These are phyloP conservation scores for Candida labiduridarum DNA, from an alignment of 1,139 yeast species.

Conservation along the genomic window DNA sequence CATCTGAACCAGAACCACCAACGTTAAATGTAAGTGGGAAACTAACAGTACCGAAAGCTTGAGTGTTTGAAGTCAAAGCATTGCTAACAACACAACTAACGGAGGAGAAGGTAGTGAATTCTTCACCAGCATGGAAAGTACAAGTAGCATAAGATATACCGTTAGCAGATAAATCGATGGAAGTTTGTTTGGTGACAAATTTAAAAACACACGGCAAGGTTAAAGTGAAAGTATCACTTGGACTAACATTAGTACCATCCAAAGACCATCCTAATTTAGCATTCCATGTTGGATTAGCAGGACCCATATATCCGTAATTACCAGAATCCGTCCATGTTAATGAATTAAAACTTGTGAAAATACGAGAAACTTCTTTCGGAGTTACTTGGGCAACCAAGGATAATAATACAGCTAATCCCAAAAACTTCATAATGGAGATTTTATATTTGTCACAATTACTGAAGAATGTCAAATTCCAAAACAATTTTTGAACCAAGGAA, in stretches of 20 bases:
- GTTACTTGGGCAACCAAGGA: slow-evolving; percentile 4
- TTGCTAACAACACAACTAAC: slow-evolving; percentile 27
- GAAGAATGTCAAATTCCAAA: background rate
- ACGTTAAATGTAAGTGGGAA: slow-evolving; percentile 28
- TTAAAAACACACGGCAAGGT: slow-evolving; percentile 28
- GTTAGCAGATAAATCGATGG: slow-evolving; percentile 21
- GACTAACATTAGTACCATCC: slow-evolving; percentile 17
- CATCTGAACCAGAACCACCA: slow-evolving; percentile 21
- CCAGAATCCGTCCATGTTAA: slow-evolving; percentile 9
- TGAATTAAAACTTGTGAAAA: slow-evolving; percentile 10
- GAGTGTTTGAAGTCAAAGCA: slow-evolving; percentile 8
- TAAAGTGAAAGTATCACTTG: slow-evolving; percentile 31
- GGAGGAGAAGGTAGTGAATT: slow-evolving; percentile 23
- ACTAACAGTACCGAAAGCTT: slow-evolving; percentile 20
- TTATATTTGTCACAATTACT: background rate
- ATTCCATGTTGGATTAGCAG: slow-evolving; percentile 25
- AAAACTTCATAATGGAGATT: slow-evolving; percentile 3
- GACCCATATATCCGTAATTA: slow-evolving; percentile 10
- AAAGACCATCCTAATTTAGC: slow-evolving; percentile 28
- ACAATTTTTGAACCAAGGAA: background rate
- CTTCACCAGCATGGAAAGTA: slow-evolving; percentile 23
- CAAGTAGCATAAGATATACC: slow-evolving; percentile 33
- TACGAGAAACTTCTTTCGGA: slow-evolving; percentile 6
- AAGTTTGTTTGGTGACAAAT: slow-evolving; percentile 19
- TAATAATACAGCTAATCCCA: slow-evolving; percentile 3